Percentiles rank a stretch among this genome's conserved stretches.
phyloP scores from a whole-genome alignment of 2,329 filamentous ascomycete genomes.

The Calonectria henricotiae region DNA sequence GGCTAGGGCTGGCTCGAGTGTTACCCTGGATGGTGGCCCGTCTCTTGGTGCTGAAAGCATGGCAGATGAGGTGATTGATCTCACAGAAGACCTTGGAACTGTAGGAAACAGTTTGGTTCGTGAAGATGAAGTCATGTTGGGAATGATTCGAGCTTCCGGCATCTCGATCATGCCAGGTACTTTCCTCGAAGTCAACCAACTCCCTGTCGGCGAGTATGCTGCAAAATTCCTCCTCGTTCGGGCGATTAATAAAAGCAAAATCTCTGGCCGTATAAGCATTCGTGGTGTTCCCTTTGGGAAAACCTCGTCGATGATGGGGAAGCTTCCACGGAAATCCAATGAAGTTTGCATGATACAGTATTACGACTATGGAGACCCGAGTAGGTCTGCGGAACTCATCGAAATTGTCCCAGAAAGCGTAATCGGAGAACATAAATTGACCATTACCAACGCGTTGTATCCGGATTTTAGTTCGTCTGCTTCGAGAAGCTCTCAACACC shows the following conservation, averaged over 20 bases:
- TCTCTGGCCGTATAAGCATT: conserved; percentile 49
- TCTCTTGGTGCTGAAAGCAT: not conserved
- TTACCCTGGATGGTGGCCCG: conserved; percentile 47
- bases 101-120: conserved; percentile 37
- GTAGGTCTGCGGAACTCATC: conserved; percentile 54
- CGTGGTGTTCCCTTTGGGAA: conserved; percentile 61
- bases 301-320: conserved; percentile 56
- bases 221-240: conserved; percentile 63
- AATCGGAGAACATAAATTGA: conserved; percentile 61
- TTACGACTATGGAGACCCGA: conserved; percentile 58
- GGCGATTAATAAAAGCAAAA: conserved; percentile 57
- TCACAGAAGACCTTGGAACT: conserved; percentile 52
- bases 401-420: conserved; percentile 63
- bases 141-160: conserved; percentile 34
- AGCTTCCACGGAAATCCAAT: conserved; percentile 60
- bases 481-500: conserved; percentile 51
- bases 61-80: conserved; percentile 55
- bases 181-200: conserved; percentile 53
- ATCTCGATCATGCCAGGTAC: conserved; percentile 46
- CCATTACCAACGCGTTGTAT: conserved; percentile 71
- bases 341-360: conserved; percentile 62
- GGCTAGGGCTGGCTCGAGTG: conserved; percentile 42
- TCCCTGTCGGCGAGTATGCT: conserved; percentile 45
- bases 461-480: conserved; percentile 57
- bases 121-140: conserved; percentile 48